Evolutionary conservation across 140 eudicot genomes (phyloP).

Genomic region (Senecio squalidus): DNA sequence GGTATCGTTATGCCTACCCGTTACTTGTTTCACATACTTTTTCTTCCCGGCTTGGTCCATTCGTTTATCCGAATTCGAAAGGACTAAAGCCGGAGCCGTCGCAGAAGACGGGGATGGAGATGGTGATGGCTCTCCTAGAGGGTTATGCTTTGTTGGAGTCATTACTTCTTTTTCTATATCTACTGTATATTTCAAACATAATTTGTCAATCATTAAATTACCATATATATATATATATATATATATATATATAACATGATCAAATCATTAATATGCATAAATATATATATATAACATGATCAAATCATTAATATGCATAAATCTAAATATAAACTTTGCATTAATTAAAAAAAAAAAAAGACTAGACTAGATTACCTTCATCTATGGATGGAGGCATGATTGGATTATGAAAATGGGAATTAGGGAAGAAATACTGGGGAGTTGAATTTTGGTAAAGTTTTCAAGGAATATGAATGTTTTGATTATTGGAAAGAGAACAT

Average conservation of each 20-base stretch:
- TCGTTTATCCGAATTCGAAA: constrained; percentile 74
- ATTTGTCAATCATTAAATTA: neutral
- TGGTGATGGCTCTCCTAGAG: constrained; percentile 47
- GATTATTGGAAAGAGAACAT: constrained; percentile 16
- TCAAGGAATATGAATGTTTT: constrained; percentile 22
- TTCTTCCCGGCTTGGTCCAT: constrained; percentile 84
- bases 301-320: neutral
- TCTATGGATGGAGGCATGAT: constrained; percentile 32
- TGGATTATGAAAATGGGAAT: constrained; percentile 12
- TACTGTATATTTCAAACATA: constrained; percentile 13
- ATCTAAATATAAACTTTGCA: neutral
- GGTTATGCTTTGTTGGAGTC: constrained; percentile 29
- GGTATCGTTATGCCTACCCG: constrained; percentile 81
- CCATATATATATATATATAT: too few relatives aligned
- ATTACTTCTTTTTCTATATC: constrained; percentile 43
- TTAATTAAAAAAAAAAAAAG: neutral
- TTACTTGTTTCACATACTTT: constrained; percentile 88
- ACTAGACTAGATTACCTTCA: constrained; percentile 2
- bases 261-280: too few relatives aligned
- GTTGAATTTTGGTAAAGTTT: constrained; percentile 16
- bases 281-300: neutral
- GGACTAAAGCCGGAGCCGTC: constrained; percentile 76
- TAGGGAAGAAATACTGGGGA: constrained; percentile 3
- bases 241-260: too few relatives aligned
- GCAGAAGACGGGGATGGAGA: constrained; percentile 73